A percentile compares a stretch with the other conserved stretches of the same genome.
These are phyloP conservation scores for Metarhizium anisopliae DNA, from an alignment of 2,329 filamentous ascomycete species.

Conservation along the genomic window DNA sequence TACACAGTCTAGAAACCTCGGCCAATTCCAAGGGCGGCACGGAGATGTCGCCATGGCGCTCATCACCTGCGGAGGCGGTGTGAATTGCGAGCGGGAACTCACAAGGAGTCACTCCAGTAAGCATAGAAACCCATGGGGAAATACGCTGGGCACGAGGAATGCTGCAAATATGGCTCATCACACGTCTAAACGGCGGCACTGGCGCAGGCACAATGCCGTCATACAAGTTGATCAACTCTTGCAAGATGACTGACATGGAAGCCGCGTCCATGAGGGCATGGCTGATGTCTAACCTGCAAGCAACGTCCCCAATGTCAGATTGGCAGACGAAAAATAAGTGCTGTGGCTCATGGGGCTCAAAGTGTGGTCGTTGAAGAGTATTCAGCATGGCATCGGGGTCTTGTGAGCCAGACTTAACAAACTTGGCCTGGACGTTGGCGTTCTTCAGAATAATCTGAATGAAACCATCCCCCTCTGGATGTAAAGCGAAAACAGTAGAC, in stretches of 20 bases:
- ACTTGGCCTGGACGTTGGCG: not conserved
- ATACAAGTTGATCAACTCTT: slow-evolving; percentile 19
- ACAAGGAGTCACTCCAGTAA: not conserved
- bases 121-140: not conserved
- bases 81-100: not conserved
- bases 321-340: slow-evolving; percentile 9
- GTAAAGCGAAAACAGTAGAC: slow-evolving; percentile 6
- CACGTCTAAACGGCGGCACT: slow-evolving; percentile 1
- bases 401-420: not conserved
- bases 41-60: not conserved
- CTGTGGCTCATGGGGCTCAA: slow-evolving; percentile 6
- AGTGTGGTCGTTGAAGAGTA: not conserved
- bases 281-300: slow-evolving; percentile 21
- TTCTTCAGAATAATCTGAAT: slow-evolving; percentile 7
- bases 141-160: not conserved
- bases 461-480: slow-evolving; percentile 7
- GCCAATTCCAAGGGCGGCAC: not conserved
- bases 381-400: not conserved
- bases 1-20: not conserved
- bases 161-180: not conserved
- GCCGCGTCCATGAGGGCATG: slow-evolving; percentile 22
- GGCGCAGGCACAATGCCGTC: slow-evolving; percentile 2
- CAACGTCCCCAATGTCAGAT: slow-evolving; percentile 8
- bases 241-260: slow-evolving; percentile 18
- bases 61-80: not conserved